phyloP scores from a whole-genome alignment of 176 grass and related monocot genomes.

The Bonia amplexicaulis region DNA sequence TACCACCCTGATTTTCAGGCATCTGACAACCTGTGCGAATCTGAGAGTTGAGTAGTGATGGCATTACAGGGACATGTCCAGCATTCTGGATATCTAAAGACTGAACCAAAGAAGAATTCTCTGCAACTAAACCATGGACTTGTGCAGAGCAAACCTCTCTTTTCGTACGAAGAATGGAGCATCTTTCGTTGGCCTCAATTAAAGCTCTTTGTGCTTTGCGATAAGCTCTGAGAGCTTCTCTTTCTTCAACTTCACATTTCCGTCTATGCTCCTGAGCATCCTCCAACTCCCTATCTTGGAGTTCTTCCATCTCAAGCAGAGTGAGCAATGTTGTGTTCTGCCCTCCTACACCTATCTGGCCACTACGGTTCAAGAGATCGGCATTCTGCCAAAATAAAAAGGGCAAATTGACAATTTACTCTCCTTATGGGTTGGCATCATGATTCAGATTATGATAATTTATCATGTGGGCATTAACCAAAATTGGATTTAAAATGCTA shows the following conservation, averaged over 20 bases:
- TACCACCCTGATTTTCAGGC: conserved; percentile 43
- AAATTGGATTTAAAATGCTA: not conserved
- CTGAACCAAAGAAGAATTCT: conserved; percentile 43
- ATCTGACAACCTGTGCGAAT: conserved; percentile 34
- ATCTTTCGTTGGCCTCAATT: conserved; percentile 87
- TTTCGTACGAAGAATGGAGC: conserved; percentile 62
- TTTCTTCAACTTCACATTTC: conserved; percentile 83
- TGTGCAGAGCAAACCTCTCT: conserved; percentile 63
- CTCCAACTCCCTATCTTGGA: conserved; percentile 82
- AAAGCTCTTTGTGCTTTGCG: conserved; percentile 81
- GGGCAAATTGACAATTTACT: conserved; percentile 11
- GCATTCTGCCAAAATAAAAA: conserved; percentile 38
- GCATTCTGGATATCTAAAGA: conserved; percentile 39
- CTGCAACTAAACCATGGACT: conserved; percentile 64
- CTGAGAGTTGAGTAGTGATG: conserved; percentile 36
- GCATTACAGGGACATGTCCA: conserved; percentile 35
- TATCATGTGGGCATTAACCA: not conserved
- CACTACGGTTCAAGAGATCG: conserved; percentile 21
- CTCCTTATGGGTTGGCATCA: not conserved
- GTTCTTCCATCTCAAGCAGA: conserved; percentile 74
- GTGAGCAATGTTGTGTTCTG: conserved; percentile 46
- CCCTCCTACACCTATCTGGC: conserved; percentile 24
- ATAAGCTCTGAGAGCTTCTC: conserved; percentile 79
- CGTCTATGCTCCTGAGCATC: conserved; percentile 70
- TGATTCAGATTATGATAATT: not conserved